Evolutionary conservation across 306 rosid species (phyloP), one percentile per base, ranked within the genome.

Genomic region (Herpetospermum pedunculosum): DNA sequence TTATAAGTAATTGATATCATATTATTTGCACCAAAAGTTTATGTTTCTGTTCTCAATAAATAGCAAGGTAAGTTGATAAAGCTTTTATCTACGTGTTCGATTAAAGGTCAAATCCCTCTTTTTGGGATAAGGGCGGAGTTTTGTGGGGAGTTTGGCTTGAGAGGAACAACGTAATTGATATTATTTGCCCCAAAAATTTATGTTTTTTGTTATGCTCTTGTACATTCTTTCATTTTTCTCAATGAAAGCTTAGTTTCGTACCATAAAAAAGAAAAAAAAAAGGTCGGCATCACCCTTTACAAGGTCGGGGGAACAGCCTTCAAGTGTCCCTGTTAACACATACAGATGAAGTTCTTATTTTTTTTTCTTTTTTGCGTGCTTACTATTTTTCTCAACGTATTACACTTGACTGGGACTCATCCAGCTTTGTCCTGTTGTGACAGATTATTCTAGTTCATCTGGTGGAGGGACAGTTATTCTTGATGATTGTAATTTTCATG

Each of bases 401-500:
- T n/a, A 21, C 38, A 50, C 59, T 78, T 47, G 60, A 35, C 46
- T 37, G 37, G 43, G 54, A 14, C 47, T 59, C 53, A 47, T 59
- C 73, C 72, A 28, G 80, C 11, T 72, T 43, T 73, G 71, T 14
- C 74, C 50, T 78, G 74, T 65, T 81, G 47, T 79, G 71, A 76
- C 95, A 91, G 96, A 88, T 80, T 88, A 91, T 78, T 83, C 87
- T 77, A 83, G 88, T 76, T 87, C 98, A 32, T 77, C 75, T 70
- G 88, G 86, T 54, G 76, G 83, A 53, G 91, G 92, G 63, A 78
- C 89, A 23, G 96, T 94, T 63, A 62, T 88, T 68, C 92, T 91
- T 40, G 99, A 94, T 75, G 97, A 91, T 80, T 94, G 97, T 71
- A 94, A 94, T 84, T 94, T 94, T 82, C 99, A 91, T 18, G 99